Percentiles rank a stretch among this genome's conserved stretches.
These are phyloP conservation scores for Rutstroemia sp. DNA, from an alignment of 2,329 filamentous ascomycete genomes.

Conservation along the genomic window DNA sequence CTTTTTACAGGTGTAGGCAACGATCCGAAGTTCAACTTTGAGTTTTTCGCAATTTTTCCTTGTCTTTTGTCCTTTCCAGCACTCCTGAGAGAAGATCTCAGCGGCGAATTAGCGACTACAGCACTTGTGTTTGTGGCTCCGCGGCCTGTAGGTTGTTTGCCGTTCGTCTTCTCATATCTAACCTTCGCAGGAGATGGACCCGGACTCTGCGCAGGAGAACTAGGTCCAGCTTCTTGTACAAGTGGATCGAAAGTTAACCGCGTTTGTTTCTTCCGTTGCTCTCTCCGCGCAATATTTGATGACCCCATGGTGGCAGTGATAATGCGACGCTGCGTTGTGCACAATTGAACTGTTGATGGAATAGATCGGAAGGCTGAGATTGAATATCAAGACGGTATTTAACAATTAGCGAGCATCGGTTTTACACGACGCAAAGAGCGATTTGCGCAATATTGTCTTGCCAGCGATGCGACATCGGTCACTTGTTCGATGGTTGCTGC, in stretches of 20 bases:
- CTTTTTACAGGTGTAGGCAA: constrained; percentile 20
- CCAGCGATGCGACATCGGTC: no score
- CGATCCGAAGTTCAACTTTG: constrained; percentile 14
- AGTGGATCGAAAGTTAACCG: constrained; percentile 23
- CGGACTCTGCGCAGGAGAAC: constrained; percentile 6
- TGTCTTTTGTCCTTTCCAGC: background rate
- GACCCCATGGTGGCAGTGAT: constrained; percentile 7
- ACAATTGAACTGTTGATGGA: no score
- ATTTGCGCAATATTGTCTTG: no score
- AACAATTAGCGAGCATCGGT: no score
- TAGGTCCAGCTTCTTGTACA: constrained; percentile 1
- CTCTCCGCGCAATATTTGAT: constrained; percentile 19
- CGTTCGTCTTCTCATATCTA: constrained; percentile 14
- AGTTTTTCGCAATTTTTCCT: background rate
- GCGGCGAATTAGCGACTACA: background rate
- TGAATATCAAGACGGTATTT: no score
- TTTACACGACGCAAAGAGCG: no score
- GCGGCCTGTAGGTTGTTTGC: background rate
- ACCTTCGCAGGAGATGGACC: constrained; percentile 21
- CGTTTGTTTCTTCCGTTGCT: constrained; percentile 23
- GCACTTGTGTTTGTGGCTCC: constrained; percentile 2
- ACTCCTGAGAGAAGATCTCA: background rate
- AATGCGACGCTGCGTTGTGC: no score
- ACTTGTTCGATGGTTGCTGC: no score
- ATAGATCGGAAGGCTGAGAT: no score